Evolutionary conservation across 768 basidiomycete species (phyloP).

Genomic region (Daedalea quercina): DNA sequence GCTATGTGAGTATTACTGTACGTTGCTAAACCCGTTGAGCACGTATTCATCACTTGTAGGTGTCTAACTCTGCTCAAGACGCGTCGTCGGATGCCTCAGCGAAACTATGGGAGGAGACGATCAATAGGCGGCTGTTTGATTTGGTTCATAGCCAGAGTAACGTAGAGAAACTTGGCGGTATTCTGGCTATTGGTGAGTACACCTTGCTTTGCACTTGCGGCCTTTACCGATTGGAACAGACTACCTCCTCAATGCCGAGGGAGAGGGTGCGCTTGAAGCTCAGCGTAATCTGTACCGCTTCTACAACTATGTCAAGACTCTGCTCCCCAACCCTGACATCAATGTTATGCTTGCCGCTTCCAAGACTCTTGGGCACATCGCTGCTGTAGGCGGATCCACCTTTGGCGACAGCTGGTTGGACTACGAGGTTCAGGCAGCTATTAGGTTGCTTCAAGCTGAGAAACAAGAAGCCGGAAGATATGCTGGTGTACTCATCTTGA

Average conservation of each 20-base stretch:
- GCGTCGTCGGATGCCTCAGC: conserved; percentile 76
- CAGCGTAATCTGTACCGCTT: conserved; percentile 79
- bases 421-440: conserved; percentile 78
- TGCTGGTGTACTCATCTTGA: conserved; percentile 89
- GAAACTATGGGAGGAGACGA: conserved; percentile 82
- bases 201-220: background rate
- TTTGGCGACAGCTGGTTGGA: conserved; percentile 90
- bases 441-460: conserved; percentile 74
- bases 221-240: conserved; percentile 33
- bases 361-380: conserved; percentile 86
- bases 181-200: conserved; percentile 76
- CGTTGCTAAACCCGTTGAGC: background rate
- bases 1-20: conserved; percentile 49
- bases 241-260: conserved; percentile 67
- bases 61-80: conserved; percentile 66
- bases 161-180: conserved; percentile 78
- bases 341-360: conserved; percentile 93
- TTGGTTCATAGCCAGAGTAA: conserved; percentile 77
- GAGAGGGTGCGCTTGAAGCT: conserved; percentile 76
- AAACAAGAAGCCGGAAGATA: conserved; percentile 77
- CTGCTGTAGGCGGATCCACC: conserved; percentile 71
- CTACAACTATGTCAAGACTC: conserved; percentile 88
- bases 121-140: conserved; percentile 74
- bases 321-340: conserved; percentile 87
- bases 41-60: conserved; percentile 37